These are phyloP conservation scores for Pleurotus eryngii DNA, from an alignment of 768 basidiomycete genomes.

Conservation along the genomic window DNA sequence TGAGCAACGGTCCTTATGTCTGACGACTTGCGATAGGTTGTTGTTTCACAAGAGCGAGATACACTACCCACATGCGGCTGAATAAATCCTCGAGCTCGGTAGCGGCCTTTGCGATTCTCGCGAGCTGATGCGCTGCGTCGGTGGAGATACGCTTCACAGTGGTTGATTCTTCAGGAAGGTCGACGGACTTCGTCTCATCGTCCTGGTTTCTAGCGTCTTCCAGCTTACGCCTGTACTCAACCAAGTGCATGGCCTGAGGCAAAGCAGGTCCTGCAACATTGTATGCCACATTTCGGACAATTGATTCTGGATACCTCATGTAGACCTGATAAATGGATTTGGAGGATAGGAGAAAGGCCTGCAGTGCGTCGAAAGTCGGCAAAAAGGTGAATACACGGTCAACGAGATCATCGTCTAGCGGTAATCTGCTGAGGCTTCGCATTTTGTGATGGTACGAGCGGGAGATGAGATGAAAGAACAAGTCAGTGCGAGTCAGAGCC, in stretches of 20 bases:
- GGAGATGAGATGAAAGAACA: not conserved
- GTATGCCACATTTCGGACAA: slow-evolving; percentile 21
- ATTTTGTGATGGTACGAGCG: not conserved
- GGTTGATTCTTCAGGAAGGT: slow-evolving; percentile 4
- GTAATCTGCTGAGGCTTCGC: slow-evolving; percentile 6
- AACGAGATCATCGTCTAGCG: slow-evolving; percentile 20
- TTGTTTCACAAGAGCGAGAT: not conserved
- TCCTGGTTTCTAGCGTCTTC: not conserved
- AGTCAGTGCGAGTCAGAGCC: not conserved
- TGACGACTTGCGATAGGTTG: not conserved
- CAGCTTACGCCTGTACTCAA: slow-evolving; percentile 8
- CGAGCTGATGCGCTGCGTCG: slow-evolving; percentile 4
- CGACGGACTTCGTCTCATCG: not conserved
- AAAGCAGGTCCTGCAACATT: slow-evolving; percentile 22
- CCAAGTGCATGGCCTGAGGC: slow-evolving; percentile 20
- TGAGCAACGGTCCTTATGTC: slow-evolving; percentile 21
- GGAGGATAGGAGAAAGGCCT: slow-evolving; percentile 15
- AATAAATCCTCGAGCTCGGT: slow-evolving; percentile 17
- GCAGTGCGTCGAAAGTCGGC: slow-evolving; percentile 17
- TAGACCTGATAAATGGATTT: slow-evolving; percentile 20
- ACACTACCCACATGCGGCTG: slow-evolving; percentile 17
- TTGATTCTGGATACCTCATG: slow-evolving; percentile 17
- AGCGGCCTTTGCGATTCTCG: slow-evolving; percentile 7
- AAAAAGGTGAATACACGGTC: slow-evolving; percentile 21
- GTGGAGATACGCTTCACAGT: slow-evolving; percentile 1